Percentiles rank a stretch among this genome's conserved stretches.
Evolutionary conservation across 2,329 filamentous ascomycete species (phyloP).

Genomic region (Cercospora brassicicola): DNA sequence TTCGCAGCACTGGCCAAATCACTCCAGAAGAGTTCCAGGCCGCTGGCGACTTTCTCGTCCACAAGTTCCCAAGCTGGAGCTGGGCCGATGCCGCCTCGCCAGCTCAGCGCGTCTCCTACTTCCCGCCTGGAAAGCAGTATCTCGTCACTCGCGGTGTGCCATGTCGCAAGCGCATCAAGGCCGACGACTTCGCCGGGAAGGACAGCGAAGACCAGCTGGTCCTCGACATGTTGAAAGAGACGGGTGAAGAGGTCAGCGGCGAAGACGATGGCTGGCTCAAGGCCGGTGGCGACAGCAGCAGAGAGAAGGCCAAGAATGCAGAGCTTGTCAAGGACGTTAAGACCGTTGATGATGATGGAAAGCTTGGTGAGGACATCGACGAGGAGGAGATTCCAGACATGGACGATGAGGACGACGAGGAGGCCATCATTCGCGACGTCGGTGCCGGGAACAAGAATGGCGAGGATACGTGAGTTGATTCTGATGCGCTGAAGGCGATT

Average conservation of each 20-base stretch:
- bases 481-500: not conserved
- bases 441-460: slow-evolving; percentile 45
- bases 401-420: slow-evolving; percentile 93
- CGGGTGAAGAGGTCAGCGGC: slow-evolving; percentile 49
- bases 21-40: slow-evolving; percentile 95
- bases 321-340: slow-evolving; percentile 79
- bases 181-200: slow-evolving; percentile 85
- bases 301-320: slow-evolving; percentile 41
- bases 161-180: slow-evolving; percentile 77
- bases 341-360: slow-evolving; percentile 85
- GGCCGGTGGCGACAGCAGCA: slow-evolving; percentile 76
- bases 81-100: slow-evolving; percentile 89
- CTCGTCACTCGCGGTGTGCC: slow-evolving; percentile 92
- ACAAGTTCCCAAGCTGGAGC: slow-evolving; percentile 98
- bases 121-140: slow-evolving; percentile 90
- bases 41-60: slow-evolving; percentile 95
- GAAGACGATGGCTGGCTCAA: slow-evolving; percentile 88
- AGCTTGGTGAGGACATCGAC: slow-evolving; percentile 74
- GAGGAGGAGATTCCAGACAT: slow-evolving; percentile 92
- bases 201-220: slow-evolving; percentile 86
- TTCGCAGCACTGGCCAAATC: slow-evolving; percentile 90
- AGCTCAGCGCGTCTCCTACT: slow-evolving; percentile 73
- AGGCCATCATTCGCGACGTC: slow-evolving; percentile 87
- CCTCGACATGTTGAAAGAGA: slow-evolving; percentile 66
- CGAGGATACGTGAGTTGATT: slow-evolving; percentile 55